Conservation (phyloP, 176 grass and related monocot species). For the Phoenix roebelenii region DNA sequence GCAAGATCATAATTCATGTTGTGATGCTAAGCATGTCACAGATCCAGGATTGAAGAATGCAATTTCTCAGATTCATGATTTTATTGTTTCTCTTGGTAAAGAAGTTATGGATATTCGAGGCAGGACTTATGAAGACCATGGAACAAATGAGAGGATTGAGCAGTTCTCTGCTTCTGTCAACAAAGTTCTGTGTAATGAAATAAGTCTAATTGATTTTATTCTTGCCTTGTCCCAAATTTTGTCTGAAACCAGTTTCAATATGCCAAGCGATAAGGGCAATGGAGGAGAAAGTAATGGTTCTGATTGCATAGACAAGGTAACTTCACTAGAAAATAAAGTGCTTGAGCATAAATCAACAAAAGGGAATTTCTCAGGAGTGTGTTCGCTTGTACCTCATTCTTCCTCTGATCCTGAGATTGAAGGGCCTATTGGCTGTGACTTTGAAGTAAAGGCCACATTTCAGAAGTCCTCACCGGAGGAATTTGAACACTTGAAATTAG, state of each 20-base stretch:
- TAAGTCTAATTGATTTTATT: constrained; percentile 45
- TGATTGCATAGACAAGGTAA: constrained; percentile 18
- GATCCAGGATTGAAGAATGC: constrained; percentile 61
- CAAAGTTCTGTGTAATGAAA: constrained; percentile 48
- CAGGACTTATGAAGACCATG: constrained; percentile 35
- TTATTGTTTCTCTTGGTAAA: constrained; percentile 66
- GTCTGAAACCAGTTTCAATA: constrained; percentile 50
- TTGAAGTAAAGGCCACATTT: constrained; percentile 2
- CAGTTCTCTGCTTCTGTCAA: constrained; percentile 52
- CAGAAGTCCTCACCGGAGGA: neutral
- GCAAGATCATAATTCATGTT: constrained; percentile 26
- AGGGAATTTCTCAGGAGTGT: constrained; percentile 5
- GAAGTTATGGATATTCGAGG: constrained; percentile 50
- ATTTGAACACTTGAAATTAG: constrained; percentile 9
- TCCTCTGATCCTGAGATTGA: constrained; percentile 17
- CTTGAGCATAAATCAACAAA: constrained; percentile 4
- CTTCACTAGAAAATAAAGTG: constrained; percentile 14
- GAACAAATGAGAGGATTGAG: constrained; percentile 54
- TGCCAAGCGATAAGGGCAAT: constrained; percentile 33
- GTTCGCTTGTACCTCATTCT: constrained; percentile 1
- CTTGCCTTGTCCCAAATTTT: constrained; percentile 49
- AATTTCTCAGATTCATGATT: constrained; percentile 72
- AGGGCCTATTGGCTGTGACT: constrained; percentile 1
- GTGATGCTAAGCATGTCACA: constrained; percentile 24
- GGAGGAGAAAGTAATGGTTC: constrained; percentile 62